A percentile compares a stretch with the other conserved stretches of the same genome.
Evolutionary conservation across 306 rosid species (phyloP).

Genomic region (Senna tora): DNA sequence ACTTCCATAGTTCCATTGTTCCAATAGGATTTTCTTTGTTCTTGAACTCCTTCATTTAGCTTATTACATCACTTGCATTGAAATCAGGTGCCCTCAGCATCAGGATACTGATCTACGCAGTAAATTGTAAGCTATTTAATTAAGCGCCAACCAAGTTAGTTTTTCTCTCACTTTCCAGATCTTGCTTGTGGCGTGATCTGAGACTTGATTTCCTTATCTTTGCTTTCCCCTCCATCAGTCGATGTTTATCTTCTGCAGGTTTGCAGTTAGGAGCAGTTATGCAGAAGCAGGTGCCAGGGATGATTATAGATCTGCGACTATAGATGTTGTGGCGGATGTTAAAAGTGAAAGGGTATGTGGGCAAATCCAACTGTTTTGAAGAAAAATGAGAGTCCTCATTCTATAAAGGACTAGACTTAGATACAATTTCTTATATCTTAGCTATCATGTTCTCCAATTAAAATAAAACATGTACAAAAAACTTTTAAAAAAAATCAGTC

Average conservation of each 20-base stretch:
- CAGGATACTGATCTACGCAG: not conserved
- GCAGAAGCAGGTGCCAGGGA: conserved; percentile 54
- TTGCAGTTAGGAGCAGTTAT: conserved; percentile 64
- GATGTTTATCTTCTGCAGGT: conserved; percentile 44
- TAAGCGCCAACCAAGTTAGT: not conserved
- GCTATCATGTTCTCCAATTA: too few species aligned
- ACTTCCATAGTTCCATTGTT: not conserved
- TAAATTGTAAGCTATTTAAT: not conserved
- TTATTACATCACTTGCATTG: conserved; percentile 26
- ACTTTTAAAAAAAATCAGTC: too few species aligned
- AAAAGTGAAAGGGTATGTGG: conserved; percentile 67
- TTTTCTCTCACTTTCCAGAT: conserved; percentile 19
- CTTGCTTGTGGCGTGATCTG: conserved; percentile 9
- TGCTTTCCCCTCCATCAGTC: conserved; percentile 2
- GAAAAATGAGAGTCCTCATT: not conserved
- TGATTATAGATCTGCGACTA: conserved; percentile 51
- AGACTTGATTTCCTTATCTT: conserved; percentile 18
- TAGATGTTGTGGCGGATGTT: conserved; percentile 89
- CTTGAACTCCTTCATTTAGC: conserved; percentile 14
- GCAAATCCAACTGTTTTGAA: not conserved
- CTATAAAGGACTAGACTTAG: not conserved
- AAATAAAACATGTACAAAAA: too few species aligned
- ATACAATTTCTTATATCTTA: too few species aligned
- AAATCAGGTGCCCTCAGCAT: conserved; percentile 17
- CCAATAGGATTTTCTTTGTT: conserved; percentile 22